phyloP scores from a whole-genome alignment of 73 alveolate genomes.

The Breviolum minutum region DNA sequence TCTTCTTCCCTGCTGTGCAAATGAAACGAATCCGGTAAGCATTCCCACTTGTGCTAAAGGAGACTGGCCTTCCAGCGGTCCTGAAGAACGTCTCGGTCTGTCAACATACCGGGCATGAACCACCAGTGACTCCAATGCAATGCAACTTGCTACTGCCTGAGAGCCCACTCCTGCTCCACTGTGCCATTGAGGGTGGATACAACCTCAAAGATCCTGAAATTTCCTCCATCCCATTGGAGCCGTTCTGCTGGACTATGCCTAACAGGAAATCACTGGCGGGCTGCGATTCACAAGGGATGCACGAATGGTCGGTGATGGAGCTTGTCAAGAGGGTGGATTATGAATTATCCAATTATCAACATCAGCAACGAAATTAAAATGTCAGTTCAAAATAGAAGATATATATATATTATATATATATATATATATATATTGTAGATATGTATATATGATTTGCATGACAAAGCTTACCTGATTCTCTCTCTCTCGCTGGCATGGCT shows the following conservation, averaged over 20 bases:
- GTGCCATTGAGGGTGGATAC: not conserved
- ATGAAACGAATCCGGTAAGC: not conserved
- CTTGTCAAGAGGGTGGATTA: not conserved
- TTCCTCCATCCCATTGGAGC: conserved; percentile 38
- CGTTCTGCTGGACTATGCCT: conserved; percentile 65
- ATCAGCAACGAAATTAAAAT: too few species aligned
- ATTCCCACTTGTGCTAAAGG: not conserved
- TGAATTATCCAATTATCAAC: too few species aligned
- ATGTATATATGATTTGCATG: too few species aligned
- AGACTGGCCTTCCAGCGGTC: conserved; percentile 30
- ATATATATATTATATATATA: too few species aligned
- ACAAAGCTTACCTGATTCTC: too few species aligned
- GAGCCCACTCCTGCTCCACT: not conserved
- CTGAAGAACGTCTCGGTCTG: conserved; percentile 46
- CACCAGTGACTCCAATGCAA: too few species aligned
- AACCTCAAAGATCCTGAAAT: conserved; percentile 12
- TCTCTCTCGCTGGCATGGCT: too few species aligned
- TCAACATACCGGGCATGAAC: conserved; percentile 18
- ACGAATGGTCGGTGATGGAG: not conserved
- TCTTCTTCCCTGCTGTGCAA: not conserved
- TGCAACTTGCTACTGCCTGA: too few species aligned
- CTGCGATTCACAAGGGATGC: not conserved
- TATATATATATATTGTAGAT: too few species aligned
- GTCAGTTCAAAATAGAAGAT: too few species aligned
- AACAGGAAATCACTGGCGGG: too few species aligned